phyloP scores from a whole-genome alignment of 345 rosid genomes.

The Pugionium cornutum region DNA sequence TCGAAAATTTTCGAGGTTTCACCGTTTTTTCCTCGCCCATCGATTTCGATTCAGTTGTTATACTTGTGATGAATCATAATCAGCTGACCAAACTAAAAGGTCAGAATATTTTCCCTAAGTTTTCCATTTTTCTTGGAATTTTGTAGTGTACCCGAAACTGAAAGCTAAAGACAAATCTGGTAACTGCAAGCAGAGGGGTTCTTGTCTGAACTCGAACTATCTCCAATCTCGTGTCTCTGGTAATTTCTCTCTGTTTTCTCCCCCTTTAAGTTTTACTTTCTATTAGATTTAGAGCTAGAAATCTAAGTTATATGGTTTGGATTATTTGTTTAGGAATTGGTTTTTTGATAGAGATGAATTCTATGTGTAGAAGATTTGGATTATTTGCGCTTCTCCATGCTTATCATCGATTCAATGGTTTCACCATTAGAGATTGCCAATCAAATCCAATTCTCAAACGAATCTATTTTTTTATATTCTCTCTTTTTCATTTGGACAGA shows the following conservation, averaged over 20 bases:
- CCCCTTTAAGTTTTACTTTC: background rate
- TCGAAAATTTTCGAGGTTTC: background rate
- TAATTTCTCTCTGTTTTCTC: constrained; percentile 5
- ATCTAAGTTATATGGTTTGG: too few species aligned
- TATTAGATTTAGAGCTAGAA: background rate
- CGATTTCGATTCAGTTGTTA: constrained; percentile 6
- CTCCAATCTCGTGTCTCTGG: constrained; percentile 29
- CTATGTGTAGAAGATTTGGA: background rate
- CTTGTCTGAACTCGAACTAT: constrained; percentile 29
- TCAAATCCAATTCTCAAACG: background rate
- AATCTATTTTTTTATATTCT: background rate
- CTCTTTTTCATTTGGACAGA: constrained; percentile 18
- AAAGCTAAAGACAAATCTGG: constrained; percentile 6
- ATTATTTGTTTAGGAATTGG: background rate
- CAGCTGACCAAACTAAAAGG: background rate
- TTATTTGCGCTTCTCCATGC: background rate
- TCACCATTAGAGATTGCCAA: constrained; percentile 1
- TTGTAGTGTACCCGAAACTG: constrained; percentile 38
- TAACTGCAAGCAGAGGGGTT: background rate
- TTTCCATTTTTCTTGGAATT: constrained; percentile 1
- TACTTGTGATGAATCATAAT: background rate
- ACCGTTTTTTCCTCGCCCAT: background rate
- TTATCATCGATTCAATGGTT: background rate
- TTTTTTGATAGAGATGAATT: background rate
- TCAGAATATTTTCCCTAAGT: constrained; percentile 1